Conservation (phyloP, 129 eudicot genomes). For the Smallanthus sonchifolius region DNA sequence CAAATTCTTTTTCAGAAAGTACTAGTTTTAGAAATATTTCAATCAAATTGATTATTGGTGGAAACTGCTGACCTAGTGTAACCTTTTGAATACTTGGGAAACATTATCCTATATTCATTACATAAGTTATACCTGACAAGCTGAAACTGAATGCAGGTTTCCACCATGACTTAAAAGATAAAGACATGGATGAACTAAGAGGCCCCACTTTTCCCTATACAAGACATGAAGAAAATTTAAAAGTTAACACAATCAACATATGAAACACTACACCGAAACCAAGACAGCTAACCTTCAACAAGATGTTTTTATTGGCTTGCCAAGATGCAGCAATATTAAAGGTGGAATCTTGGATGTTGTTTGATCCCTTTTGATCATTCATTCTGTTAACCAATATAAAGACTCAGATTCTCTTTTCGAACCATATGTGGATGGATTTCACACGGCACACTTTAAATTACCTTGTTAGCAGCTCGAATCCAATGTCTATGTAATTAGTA, state of each 20-base stretch:
- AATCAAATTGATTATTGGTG: not conserved
- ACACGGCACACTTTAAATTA: conserved; percentile 20
- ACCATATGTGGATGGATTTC: not conserved
- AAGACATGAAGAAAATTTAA: not conserved
- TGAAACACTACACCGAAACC: conserved; percentile 1
- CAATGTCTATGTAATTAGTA: conserved; percentile 86
- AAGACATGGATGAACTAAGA: conserved; percentile 69
- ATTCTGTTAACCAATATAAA: conserved; percentile 38
- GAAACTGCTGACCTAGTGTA: not conserved
- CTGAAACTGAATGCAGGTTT: conserved; percentile 88
- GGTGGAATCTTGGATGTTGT: conserved; percentile 63
- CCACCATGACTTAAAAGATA: conserved; percentile 98
- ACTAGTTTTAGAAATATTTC: not conserved
- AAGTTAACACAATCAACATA: not conserved
- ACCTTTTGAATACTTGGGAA: not conserved
- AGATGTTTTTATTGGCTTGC: conserved; percentile 92
- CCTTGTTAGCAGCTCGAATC: conserved; percentile 86
- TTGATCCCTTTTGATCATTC: conserved; percentile 45
- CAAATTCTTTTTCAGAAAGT: too few relatives aligned
- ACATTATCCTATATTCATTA: not conserved
- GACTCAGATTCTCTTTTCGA: conserved; percentile 11
- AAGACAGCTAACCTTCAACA: conserved; percentile 57
- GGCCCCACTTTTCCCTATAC: conserved; percentile 88
- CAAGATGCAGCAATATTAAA: conserved; percentile 96
- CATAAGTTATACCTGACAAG: conserved; percentile 55